Base-by-base conservation (phyloP, 257 asterid species). In the Marsdenia floribunda region DNA sequence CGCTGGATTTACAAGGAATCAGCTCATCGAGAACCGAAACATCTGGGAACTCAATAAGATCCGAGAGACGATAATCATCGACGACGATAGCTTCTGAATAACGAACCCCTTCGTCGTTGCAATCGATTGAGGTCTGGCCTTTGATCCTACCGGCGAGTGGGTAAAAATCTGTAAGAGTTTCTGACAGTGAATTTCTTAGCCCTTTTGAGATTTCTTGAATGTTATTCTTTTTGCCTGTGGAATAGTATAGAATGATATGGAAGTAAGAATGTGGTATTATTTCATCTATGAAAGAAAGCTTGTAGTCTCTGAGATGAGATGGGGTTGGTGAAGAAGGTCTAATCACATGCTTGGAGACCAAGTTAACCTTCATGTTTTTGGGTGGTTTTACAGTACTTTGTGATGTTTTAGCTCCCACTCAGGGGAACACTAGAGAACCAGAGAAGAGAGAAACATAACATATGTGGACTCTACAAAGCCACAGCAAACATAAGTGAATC, bases 141-240 rank as follows among this genome's bases (percentile, higher is more conserved):
- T 81, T 82, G 78, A 80, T 80, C 76, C 92, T 83, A 24, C 96
- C 96, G 0, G 95, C 91, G 73, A 88, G 74, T 19, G 96, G 95
- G 75, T 87, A 88, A 71, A 79, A 88, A 6, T 42, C 76, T 14
- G 86, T 82, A 0, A 88, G 80, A 44, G 86, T 79, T 10, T 88
- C 82, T 0, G 94, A 78, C 3, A 90, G 53, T 0, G 92, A 87
- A 10, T 21, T 57, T 83, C 80, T 90, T 5, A 90, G 84, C 47
- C 72, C 64, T 63, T 7, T 29, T 0, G 65, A 79, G 64, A 83
- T 79, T 42, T 82, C 76, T 44, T 8, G 49, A 29, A 77, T n/a
- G 52, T 57, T 50, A 33, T 15, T 58, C 16, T 33, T 60, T 68
- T 72, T 72, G 4, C 38, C 46, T 66, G 9, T 16, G 58, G 77